Base-by-base conservation (phyloP, 2,329 filamentous ascomycete species). In the Aspergillus vadensis region DNA sequence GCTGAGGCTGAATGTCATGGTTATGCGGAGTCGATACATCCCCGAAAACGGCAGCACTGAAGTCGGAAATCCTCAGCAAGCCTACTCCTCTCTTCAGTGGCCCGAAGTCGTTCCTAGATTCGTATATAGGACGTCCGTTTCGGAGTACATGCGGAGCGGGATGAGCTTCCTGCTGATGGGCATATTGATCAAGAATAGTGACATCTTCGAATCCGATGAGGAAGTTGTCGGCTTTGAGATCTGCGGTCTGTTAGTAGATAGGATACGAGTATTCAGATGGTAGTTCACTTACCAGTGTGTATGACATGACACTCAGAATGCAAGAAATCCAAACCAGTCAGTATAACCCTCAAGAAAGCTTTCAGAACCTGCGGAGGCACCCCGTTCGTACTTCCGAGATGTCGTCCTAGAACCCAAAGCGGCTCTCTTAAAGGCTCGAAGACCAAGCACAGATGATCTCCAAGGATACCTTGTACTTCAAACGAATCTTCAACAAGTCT, bases 211-310 rank as follows among this genome's bases (percentile, higher is more conserved):
- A 65, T 27, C 65, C 65, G 55, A 74, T 55, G 27, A 79, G 65
- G 19, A 79, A 74, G 57, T 79, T 79, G 57, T 77, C 72, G 0
- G 75, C 67, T 51, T 79, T 79, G 23, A 79, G 71, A 61, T 79
- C 77, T 67, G 19, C 39, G 6, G 27, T 30, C 38, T 3, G 52
- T 59, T n/a, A 66, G 58, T 23, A 32, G 55, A 30, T 10, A 30
- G 9, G 59, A 27, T 21, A 57, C 38, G 14, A 57, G 32, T 17
- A 5, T 12, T n/a, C 4, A 27, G 5, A 10, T 2, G 4, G 10
- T 30, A 7, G 3, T 10, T 4, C 10, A 30, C 62, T 44, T 62
- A 74, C 74, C 74, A 41, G 77, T 79, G 59, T 80, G 78, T 39
- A 80, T 74, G 17, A 80, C 57, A 36, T 69, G 69, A 57, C 73